Evolutionary conservation across 2,329 filamentous ascomycete species (phyloP).

Genomic region (Chaetomium sp.): DNA sequence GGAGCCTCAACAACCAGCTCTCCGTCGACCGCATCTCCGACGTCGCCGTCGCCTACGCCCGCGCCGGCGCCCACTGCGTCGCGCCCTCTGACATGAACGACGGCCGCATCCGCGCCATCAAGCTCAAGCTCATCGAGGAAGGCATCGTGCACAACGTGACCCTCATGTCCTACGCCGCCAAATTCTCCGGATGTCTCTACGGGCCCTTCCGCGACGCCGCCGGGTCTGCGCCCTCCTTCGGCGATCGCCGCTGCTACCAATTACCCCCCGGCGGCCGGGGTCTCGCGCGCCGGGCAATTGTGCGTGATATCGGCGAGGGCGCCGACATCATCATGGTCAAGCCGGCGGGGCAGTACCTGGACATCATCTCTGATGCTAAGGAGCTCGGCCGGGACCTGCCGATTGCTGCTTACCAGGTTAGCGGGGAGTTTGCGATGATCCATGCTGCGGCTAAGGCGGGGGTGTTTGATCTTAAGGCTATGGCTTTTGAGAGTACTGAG

Average conservation of each 20-base stretch:
- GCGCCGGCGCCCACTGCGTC: constrained; percentile 91
- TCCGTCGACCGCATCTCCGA: constrained; percentile 93
- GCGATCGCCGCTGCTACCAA: constrained; percentile 95
- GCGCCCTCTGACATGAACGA: constrained; percentile 99
- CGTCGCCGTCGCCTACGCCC: constrained; percentile 96
- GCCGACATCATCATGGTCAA: constrained; percentile 99
- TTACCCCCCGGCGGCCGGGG: constrained; percentile 87
- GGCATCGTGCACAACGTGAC: constrained; percentile 86
- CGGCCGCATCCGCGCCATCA: constrained; percentile 92
- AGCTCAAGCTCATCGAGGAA: constrained; percentile 92
- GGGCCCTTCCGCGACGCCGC: constrained; percentile 96
- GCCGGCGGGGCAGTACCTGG: constrained; percentile 88
- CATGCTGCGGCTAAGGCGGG: constrained; percentile 92
- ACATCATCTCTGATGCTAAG: constrained; percentile 97
- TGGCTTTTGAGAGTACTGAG: constrained; percentile 92
- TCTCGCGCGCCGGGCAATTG: constrained; percentile 82
- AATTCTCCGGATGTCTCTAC: constrained; percentile 94
- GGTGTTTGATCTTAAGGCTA: constrained; percentile 88
- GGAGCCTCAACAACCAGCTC: constrained; percentile 83
- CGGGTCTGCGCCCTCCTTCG: constrained; percentile 83
- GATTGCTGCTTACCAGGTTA: constrained; percentile 93
- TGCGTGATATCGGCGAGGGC: constrained; percentile 84
- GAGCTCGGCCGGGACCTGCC: constrained; percentile 87
- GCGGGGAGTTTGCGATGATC: constrained; percentile 96
- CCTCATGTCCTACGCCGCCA: constrained; percentile 96